Evolutionary conservation across 2,329 filamentous ascomycete species (phyloP).

Genomic region (Chaetomium globosum): DNA sequence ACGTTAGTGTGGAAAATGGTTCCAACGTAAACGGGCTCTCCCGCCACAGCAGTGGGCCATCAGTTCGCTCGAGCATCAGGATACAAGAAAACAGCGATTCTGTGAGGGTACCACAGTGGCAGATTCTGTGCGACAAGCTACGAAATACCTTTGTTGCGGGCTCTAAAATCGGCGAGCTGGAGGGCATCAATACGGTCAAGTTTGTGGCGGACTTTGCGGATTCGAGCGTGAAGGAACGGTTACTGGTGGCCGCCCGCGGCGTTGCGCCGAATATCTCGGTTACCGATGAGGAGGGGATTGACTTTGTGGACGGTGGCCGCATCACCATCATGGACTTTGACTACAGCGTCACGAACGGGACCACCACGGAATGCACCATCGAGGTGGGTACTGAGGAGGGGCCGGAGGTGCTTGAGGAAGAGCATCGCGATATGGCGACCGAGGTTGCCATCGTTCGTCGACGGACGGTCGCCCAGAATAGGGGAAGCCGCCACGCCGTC

Average conservation of each 20-base stretch:
- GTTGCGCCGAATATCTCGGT: conserved; percentile 60
- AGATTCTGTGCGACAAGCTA: conserved; percentile 66
- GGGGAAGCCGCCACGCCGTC: conserved; percentile 51
- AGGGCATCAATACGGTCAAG: conserved; percentile 68
- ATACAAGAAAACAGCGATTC: conserved; percentile 44
- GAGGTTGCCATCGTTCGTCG: conserved; percentile 79
- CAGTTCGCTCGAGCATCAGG: conserved; percentile 45
- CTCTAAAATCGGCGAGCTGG: conserved; percentile 64
- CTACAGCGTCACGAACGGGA: conserved; percentile 60
- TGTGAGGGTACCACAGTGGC: conserved; percentile 64
- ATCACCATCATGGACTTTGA: conserved; percentile 75
- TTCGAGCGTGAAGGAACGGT: conserved; percentile 54
- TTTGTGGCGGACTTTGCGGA: conserved; percentile 66
- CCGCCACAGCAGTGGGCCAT: conserved; percentile 42
- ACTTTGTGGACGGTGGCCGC: conserved; percentile 77
- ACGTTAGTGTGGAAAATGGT: conserved; percentile 39
- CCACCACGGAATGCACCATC: conserved; percentile 62
- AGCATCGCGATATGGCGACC: conserved; percentile 71
- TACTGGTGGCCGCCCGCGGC: conserved; percentile 74
- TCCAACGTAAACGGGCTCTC: conserved; percentile 38
- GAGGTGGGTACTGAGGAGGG: conserved; percentile 71
- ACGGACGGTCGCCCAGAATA: conserved; percentile 68
- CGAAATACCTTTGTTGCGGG: conserved; percentile 73
- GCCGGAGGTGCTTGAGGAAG: conserved; percentile 72
- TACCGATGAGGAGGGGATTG: conserved; percentile 70